These are phyloP conservation scores for Exophiala bonariae DNA, from an alignment of 2,329 filamentous ascomycete genomes.

Conservation along the genomic window DNA sequence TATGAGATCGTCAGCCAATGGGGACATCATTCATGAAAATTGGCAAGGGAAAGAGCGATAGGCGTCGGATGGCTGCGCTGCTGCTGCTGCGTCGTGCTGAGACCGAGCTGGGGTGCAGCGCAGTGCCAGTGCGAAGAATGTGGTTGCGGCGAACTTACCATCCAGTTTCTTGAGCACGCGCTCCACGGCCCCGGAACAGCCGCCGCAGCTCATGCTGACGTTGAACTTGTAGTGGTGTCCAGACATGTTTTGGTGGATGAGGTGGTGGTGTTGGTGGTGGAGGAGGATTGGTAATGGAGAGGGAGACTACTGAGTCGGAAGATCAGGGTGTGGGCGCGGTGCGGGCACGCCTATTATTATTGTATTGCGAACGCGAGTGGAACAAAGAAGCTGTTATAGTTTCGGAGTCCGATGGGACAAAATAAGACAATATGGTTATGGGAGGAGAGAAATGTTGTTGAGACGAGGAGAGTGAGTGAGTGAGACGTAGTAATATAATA, in stretches of 20 bases:
- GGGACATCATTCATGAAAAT: slow-evolving; percentile 4
- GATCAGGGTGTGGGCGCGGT: too few species aligned
- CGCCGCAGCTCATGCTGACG: slow-evolving; percentile 89
- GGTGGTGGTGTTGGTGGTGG: neutral
- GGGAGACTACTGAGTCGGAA: neutral
- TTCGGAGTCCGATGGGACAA: too few species aligned
- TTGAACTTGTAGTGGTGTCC: slow-evolving; percentile 94
- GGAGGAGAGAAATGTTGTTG: slow-evolving; percentile 1
- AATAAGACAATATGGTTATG: too few species aligned
- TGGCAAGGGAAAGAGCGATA: slow-evolving; percentile 7
- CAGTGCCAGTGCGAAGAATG: too few species aligned
- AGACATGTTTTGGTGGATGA: slow-evolving; percentile 55
- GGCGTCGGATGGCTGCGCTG: too few species aligned
- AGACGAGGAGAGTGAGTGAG: too few species aligned
- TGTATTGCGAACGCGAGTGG: too few species aligned
- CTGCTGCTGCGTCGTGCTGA: too few species aligned
- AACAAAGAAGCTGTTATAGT: too few species aligned
- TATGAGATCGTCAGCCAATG: slow-evolving; percentile 19
- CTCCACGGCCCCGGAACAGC: slow-evolving; percentile 93
- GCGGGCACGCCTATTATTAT: too few species aligned
- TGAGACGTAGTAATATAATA: too few species aligned
- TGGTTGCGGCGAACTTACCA: slow-evolving; percentile 57
- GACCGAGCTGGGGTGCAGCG: too few species aligned
- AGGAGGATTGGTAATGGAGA: slow-evolving; percentile 1
- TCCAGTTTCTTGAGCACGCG: slow-evolving; percentile 89